These are phyloP conservation scores for Xylaria polymorpha DNA, from an alignment of 2,329 filamentous ascomycete species.

Conservation along the genomic window DNA sequence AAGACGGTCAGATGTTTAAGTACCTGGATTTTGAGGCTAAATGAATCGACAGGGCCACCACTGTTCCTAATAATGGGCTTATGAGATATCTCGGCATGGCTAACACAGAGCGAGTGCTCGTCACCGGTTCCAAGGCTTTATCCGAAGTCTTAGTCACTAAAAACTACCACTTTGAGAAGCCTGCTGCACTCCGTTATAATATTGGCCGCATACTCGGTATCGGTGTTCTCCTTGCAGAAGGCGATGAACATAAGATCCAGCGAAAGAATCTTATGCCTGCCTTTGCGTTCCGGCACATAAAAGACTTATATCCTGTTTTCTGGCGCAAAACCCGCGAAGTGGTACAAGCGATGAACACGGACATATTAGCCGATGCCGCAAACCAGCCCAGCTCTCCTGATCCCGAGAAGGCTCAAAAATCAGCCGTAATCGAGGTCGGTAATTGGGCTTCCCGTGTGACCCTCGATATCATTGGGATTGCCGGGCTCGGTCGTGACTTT, in stretches of 20 bases:
- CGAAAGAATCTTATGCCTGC: constrained; percentile 83
- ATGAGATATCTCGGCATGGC: constrained; percentile 70
- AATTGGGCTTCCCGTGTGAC: constrained; percentile 75
- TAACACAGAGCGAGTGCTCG: constrained; percentile 50
- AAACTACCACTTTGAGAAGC: constrained; percentile 77
- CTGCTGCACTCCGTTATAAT: constrained; percentile 62
- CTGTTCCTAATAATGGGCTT: constrained; percentile 74
- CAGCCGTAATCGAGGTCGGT: constrained; percentile 65
- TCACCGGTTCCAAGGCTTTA: constrained; percentile 72
- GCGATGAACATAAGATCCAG: constrained; percentile 88
- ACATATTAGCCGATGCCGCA: constrained; percentile 56
- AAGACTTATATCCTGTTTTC: constrained; percentile 85
- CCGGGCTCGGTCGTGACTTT: constrained; percentile 79
- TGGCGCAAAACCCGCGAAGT: constrained; percentile 81
- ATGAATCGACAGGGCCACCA: constrained; percentile 61
- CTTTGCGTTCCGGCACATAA: constrained; percentile 87
- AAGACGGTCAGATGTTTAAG: constrained; percentile 26
- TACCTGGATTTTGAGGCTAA: constrained; percentile 35
- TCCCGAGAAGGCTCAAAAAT: constrained; percentile 51
- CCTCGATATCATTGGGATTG: constrained; percentile 79
- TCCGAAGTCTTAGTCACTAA: constrained; percentile 76
- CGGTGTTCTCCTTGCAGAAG: constrained; percentile 83
- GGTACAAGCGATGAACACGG: constrained; percentile 68
- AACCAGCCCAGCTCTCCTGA: constrained; percentile 36
- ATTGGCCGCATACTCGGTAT: constrained; percentile 75